phyloP scores from a whole-genome alignment of 169 alveolate species.

The Blepharisma undulans region DNA sequence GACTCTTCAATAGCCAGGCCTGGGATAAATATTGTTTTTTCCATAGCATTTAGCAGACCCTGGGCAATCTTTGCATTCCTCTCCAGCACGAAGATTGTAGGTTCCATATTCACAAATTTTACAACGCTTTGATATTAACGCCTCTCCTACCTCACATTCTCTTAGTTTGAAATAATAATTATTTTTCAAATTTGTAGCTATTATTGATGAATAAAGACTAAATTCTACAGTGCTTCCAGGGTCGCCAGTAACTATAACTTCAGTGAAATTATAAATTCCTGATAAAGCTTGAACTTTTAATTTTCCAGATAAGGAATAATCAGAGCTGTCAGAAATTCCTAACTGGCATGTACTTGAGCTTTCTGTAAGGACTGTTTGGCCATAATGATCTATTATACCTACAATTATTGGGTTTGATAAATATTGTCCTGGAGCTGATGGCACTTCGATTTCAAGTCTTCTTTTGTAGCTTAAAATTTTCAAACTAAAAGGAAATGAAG shows the following conservation, averaged over 20 bases:
- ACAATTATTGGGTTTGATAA: background rate
- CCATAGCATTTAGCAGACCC: conserved; percentile 19
- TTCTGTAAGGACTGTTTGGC: background rate
- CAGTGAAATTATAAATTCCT: background rate
- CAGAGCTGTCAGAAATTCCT: background rate
- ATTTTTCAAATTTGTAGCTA: background rate
- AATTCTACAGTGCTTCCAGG: background rate
- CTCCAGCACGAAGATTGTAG: background rate
- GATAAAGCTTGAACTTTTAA: background rate
- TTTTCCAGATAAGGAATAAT: background rate
- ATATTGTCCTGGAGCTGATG: background rate
- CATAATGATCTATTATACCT: background rate
- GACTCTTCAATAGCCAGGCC: conserved; percentile 26
- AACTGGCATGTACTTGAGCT: background rate
- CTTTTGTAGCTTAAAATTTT: no score
- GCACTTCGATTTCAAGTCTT: background rate
- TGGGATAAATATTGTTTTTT: background rate
- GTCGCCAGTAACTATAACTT: background rate
- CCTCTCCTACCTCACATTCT: conserved; percentile 8
- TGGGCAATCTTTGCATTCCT: conserved; percentile 14
- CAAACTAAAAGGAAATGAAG: conserved; percentile 28
- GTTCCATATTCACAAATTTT: background rate
- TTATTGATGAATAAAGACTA: background rate
- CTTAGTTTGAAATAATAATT: background rate
- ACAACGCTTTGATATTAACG: background rate